phyloP scores from a whole-genome alignment of 306 rosid species.

The Cicer cuneatum region DNA sequence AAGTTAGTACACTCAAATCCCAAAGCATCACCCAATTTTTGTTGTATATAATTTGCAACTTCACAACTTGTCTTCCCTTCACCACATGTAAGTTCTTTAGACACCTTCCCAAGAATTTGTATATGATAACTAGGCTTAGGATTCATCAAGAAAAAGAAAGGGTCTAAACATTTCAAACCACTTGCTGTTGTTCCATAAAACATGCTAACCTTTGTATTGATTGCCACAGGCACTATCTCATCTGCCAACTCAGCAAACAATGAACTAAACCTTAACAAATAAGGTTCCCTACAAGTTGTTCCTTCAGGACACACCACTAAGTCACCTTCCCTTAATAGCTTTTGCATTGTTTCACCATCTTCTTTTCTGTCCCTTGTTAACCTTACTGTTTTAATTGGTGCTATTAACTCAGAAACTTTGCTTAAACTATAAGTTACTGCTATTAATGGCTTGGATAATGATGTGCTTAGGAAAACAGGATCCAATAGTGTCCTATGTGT shows the following conservation, averaged over 20 bases:
- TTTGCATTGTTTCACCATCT: slow-evolving; percentile 77
- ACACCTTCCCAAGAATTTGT: slow-evolving; percentile 70
- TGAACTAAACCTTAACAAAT: slow-evolving; percentile 82
- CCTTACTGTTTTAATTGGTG: slow-evolving; percentile 27
- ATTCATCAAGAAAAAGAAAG: slow-evolving; percentile 85
- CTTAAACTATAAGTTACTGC: slow-evolving; percentile 73
- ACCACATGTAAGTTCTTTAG: slow-evolving; percentile 62
- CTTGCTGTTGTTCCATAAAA: slow-evolving; percentile 97
- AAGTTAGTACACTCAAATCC: slow-evolving; percentile 85
- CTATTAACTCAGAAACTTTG: slow-evolving; percentile 32
- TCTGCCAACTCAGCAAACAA: slow-evolving; percentile 87
- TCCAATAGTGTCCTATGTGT: slow-evolving; percentile 75
- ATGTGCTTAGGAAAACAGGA: slow-evolving; percentile 67
- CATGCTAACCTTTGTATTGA: slow-evolving; percentile 69
- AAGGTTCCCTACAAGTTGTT: slow-evolving; percentile 96
- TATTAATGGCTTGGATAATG: slow-evolving; percentile 60
- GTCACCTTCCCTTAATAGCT: slow-evolving; percentile 66
- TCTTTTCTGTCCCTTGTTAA: slow-evolving; percentile 65
- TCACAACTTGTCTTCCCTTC: slow-evolving; percentile 74
- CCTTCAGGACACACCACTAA: slow-evolving; percentile 98
- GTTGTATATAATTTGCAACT: slow-evolving; percentile 85
- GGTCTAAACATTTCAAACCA: slow-evolving; percentile 86
- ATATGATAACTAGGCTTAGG: slow-evolving; percentile 71
- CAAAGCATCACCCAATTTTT: slow-evolving; percentile 66
- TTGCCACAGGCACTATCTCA: slow-evolving; percentile 87